phyloP scores from a whole-genome alignment of 768 basidiomycete species.

The Mycena leptocephala region DNA sequence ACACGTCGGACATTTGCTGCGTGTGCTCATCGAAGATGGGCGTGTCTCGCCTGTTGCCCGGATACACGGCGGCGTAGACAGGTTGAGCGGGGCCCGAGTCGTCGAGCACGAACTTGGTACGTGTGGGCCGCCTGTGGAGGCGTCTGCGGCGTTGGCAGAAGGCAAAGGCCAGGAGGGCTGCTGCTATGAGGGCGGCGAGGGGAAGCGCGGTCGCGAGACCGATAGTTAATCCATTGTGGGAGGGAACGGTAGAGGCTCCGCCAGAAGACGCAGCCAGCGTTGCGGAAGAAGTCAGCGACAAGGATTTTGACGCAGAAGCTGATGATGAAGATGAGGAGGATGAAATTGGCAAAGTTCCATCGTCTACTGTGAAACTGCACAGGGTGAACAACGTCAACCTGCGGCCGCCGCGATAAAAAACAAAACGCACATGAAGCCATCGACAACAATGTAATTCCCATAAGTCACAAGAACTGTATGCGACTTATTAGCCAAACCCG shows the following conservation, averaged over 20 bases:
- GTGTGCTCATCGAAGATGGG: too few relatives aligned
- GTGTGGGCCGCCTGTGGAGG: too few relatives aligned
- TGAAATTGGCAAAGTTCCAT: background rate
- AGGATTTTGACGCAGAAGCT: too few relatives aligned
- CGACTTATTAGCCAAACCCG: slow-evolving; percentile 8
- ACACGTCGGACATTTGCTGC: too few relatives aligned
- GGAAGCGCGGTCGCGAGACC: background rate
- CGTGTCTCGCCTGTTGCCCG: too few relatives aligned
- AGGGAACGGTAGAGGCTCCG: background rate
- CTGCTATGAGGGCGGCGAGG: too few relatives aligned
- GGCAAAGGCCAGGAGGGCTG: too few relatives aligned
- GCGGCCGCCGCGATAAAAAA: background rate
- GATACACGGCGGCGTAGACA: too few relatives aligned
- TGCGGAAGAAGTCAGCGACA: background rate
- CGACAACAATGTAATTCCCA: slow-evolving; percentile 9
- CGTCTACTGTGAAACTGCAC: background rate
- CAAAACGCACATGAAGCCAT: slow-evolving; percentile 32
- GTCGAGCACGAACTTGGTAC: too few relatives aligned
- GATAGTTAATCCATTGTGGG: background rate
- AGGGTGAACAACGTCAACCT: background rate
- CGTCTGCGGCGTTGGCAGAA: too few relatives aligned
- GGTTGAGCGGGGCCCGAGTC: too few relatives aligned
- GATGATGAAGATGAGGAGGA: background rate
- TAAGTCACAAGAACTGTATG: slow-evolving; percentile 14
- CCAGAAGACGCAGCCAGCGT: background rate